Evolutionary conservation across 345 rosid species (phyloP).

Genomic region (Raphanus sativus): DNA sequence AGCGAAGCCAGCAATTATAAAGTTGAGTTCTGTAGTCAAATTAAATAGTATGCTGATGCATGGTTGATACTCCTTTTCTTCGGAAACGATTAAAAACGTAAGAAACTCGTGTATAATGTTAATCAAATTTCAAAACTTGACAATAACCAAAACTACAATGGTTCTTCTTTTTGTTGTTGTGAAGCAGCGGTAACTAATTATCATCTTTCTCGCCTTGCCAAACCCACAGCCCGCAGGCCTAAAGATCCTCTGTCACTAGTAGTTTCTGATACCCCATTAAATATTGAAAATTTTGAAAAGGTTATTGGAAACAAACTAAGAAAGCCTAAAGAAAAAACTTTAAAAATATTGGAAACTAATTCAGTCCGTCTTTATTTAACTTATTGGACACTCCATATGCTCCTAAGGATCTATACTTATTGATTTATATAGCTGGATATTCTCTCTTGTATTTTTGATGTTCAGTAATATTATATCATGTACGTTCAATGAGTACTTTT

Average conservation of each 20-base stretch:
- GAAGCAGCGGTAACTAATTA: background rate
- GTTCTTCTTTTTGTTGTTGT: background rate
- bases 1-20: background rate
- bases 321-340: too few species aligned
- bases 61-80: background rate
- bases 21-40: background rate
- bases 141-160: background rate
- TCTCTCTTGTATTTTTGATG: background rate
- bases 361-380: too few species aligned
- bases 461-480: background rate
- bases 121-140: background rate
- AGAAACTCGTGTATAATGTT: background rate
- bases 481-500: too few species aligned
- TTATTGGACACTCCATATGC: too few species aligned
- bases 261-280: too few species aligned
- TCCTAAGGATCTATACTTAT: too few species aligned
- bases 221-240: too few species aligned
- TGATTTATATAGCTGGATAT: background rate
- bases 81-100: background rate
- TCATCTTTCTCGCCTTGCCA: too few species aligned
- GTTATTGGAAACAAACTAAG: too few species aligned
- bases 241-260: too few species aligned
- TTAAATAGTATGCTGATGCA: background rate
- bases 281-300: too few species aligned
- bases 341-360: background rate